Evolutionary conservation across 1,284 basidiomycete species (phyloP).

Genomic region (Laetiporus sulphureus): DNA sequence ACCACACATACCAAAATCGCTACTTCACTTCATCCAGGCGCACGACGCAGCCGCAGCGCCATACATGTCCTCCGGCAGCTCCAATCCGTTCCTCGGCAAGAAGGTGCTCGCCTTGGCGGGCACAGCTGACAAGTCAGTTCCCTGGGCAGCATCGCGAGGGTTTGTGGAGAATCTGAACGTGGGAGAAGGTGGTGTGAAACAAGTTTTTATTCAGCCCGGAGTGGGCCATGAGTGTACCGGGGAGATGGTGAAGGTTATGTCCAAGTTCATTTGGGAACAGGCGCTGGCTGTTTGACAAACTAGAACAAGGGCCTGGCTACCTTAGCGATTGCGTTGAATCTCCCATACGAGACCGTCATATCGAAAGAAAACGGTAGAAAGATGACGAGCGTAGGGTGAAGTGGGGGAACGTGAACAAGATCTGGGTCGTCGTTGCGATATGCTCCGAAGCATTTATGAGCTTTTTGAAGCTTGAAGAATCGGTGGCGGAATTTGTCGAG

Average conservation of each 20-base stretch:
- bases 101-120: conserved; percentile 66
- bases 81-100: conserved; percentile 62
- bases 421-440: too few species aligned
- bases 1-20: conserved; percentile 52
- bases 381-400: too few species aligned
- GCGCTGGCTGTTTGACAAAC: too few species aligned
- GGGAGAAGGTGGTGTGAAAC: conserved; percentile 41
- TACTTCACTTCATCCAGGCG: conserved; percentile 40
- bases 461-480: too few species aligned
- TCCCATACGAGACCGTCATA: too few species aligned
- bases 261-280: conserved; percentile 34
- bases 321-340: too few species aligned
- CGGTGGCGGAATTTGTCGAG: too few species aligned
- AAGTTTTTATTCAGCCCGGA: conserved; percentile 38
- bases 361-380: too few species aligned
- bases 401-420: too few species aligned
- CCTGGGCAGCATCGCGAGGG: conserved; percentile 41
- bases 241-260: conserved; percentile 41
- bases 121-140: conserved; percentile 47
- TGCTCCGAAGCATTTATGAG: too few species aligned
- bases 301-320: too few species aligned
- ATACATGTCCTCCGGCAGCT: conserved; percentile 27
- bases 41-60: conserved; percentile 38
- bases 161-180: conserved; percentile 49
- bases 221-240: conserved; percentile 48